Conservation (phyloP, 2,329 filamentous ascomycete genomes). For the Aspergillus luchuensis region DNA sequence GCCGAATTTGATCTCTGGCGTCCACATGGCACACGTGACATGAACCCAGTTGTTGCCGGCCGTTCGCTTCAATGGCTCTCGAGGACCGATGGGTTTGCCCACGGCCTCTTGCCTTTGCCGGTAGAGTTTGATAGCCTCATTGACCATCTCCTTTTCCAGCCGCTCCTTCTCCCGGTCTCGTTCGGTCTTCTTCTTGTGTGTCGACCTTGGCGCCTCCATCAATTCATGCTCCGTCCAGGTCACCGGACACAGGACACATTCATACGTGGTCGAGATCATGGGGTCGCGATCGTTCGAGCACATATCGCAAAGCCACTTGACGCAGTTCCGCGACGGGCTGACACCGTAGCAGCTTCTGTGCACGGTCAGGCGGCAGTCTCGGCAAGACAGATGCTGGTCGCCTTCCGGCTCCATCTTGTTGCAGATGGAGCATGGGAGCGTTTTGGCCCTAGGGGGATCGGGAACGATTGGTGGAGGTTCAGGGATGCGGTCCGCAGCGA, state of each 20-base stretch:
- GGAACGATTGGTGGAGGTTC: slow-evolving; percentile 67
- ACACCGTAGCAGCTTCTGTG: slow-evolving; percentile 94
- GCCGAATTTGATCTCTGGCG: slow-evolving; percentile 88
- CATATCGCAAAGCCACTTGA: slow-evolving; percentile 94
- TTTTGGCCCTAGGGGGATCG: slow-evolving; percentile 75
- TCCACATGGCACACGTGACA: slow-evolving; percentile 89
- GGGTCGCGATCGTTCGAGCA: slow-evolving; percentile 92
- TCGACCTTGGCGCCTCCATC: slow-evolving; percentile 76
- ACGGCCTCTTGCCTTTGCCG: slow-evolving; percentile 78
- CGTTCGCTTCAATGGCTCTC: slow-evolving; percentile 90
- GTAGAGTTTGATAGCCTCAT: slow-evolving; percentile 78
- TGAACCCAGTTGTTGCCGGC: slow-evolving; percentile 99
- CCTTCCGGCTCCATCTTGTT: slow-evolving; percentile 69
- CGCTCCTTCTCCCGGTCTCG: slow-evolving; percentile 88
- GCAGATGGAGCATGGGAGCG: slow-evolving; percentile 85
- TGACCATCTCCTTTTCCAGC: slow-evolving; percentile 78
- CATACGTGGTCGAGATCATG: slow-evolving; percentile 88
- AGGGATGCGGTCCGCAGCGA: slow-evolving; percentile 57
- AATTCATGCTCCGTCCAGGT: slow-evolving; percentile 80
- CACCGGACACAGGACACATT: slow-evolving; percentile 88
- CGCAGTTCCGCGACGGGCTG: slow-evolving; percentile 64
- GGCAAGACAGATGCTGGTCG: slow-evolving; percentile 75
- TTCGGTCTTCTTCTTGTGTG: slow-evolving; percentile 86
- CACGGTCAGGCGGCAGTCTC: slow-evolving; percentile 86
- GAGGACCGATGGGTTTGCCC: slow-evolving; percentile 78